Conservation (phyloP, 192 early-diverging fungal species). For the Backusella tarrabulga region DNA sequence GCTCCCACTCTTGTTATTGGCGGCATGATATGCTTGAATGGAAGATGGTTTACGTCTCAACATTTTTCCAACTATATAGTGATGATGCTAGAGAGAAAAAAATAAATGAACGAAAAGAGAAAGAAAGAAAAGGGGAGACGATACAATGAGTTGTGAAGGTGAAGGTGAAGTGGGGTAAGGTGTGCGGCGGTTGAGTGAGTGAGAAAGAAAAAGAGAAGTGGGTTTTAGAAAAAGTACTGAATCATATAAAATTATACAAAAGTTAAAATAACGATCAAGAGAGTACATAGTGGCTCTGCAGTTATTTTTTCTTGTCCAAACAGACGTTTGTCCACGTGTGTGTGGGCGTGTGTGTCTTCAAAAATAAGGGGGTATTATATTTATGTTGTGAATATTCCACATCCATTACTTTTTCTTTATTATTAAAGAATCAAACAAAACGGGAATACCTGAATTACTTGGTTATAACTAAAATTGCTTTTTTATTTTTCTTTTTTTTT, state of each 20-base stretch:
- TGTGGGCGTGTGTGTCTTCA: not conserved
- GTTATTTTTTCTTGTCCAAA: not conserved
- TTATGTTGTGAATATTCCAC: not conserved
- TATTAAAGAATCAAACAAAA: not conserved
- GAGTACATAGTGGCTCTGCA: not conserved
- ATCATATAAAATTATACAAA: slow-evolving; percentile 13
- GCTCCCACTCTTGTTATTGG: not conserved
- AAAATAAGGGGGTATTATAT: not conserved
- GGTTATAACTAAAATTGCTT: not conserved
- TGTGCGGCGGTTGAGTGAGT: not conserved
- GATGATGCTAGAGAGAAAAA: not conserved
- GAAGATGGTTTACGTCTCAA: slow-evolving; percentile 18
- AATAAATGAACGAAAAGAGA: not conserved
- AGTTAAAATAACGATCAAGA: slow-evolving; percentile 7
- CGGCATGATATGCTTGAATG: not conserved
- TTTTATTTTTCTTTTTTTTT: not conserved
- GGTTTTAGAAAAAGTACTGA: not conserved
- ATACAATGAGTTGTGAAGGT: not conserved
- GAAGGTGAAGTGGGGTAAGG: not conserved
- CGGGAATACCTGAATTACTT: not conserved
- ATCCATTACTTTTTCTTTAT: not conserved
- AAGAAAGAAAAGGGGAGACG: not conserved
- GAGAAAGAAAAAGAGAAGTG: slow-evolving; percentile 13
- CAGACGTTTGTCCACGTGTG: slow-evolving; percentile 19
- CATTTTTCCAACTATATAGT: not conserved